Percentiles rank a stretch among this genome's conserved stretches.
Conservation (phyloP, 208 protist genomes). For the Acanthamoeba healyi region DNA sequence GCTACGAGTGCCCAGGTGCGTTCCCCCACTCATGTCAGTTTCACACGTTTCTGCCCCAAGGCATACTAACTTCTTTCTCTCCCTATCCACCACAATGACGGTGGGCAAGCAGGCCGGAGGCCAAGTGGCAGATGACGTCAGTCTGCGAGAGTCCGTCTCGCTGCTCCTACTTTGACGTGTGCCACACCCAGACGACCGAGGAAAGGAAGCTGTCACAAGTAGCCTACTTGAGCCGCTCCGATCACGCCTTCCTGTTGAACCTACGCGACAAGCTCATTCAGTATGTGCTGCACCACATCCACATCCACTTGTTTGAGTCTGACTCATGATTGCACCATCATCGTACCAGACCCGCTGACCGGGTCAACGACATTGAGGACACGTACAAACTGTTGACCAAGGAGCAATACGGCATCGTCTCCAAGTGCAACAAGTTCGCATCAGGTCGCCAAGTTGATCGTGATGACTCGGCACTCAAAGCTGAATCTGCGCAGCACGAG, state of each 20-base stretch:
- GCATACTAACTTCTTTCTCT: neutral
- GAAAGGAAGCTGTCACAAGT: neutral
- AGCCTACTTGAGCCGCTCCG: conserved; percentile 8
- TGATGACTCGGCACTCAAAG: neutral
- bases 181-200: neutral
- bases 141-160: conserved; percentile 15
- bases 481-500: neutral
- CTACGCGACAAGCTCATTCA: neutral
- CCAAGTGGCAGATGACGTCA: conserved; percentile 26
- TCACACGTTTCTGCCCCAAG: neutral
- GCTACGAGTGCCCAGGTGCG: neutral
- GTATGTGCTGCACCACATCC: too few relatives aligned
- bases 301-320: too few relatives aligned
- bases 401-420: neutral
- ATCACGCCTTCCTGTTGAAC: neutral
- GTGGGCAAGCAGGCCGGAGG: neutral
- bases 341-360: neutral
- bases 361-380: conserved; percentile 14
- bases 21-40: too few relatives aligned
- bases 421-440: neutral
- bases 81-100: neutral
- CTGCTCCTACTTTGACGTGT: conserved; percentile 30
- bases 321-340: neutral
- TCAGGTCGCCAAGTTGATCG: neutral
- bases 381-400: neutral